These are phyloP conservation scores for Jasminum sambac DNA, from an alignment of 257 asterid genomes.

Conservation along the genomic window DNA sequence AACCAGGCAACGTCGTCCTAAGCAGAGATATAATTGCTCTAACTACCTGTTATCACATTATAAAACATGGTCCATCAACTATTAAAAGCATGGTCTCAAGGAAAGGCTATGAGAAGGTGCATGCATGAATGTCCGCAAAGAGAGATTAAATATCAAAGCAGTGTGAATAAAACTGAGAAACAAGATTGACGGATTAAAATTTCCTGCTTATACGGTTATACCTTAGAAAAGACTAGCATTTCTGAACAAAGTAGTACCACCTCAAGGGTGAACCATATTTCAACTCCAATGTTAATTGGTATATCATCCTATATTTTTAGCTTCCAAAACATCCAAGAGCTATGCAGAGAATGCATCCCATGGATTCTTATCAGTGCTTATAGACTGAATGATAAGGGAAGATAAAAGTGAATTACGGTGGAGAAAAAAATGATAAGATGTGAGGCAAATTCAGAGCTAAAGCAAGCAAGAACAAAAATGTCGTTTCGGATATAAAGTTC, in stretches of 20 bases:
- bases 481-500: neutral
- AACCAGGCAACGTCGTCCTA: slow-evolving; percentile 82
- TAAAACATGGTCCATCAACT: slow-evolving; percentile 32
- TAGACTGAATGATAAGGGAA: no score
- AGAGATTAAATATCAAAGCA: slow-evolving; percentile 9
- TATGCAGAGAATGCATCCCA: neutral
- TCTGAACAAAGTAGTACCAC: neutral
- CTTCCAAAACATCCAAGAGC: neutral
- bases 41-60: slow-evolving; percentile 55
- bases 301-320: neutral
- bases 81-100: slow-evolving; percentile 23
- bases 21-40: slow-evolving; percentile 81
- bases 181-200: slow-evolving; percentile 6
- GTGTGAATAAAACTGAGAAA: slow-evolving; percentile 1
- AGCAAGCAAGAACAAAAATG: neutral
- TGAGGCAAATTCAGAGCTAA: no score
- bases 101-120: slow-evolving; percentile 18
- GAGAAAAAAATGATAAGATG: no score
- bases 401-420: no score
- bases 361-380: neutral
- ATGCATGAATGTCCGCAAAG: slow-evolving; percentile 8
- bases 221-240: neutral
- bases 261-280: neutral
- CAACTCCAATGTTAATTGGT: neutral
- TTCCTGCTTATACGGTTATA: neutral